These are phyloP conservation scores for Pseudonitzschia multiseries DNA, from an alignment of 108 stramenopile genomes.

Conservation along the genomic window DNA sequence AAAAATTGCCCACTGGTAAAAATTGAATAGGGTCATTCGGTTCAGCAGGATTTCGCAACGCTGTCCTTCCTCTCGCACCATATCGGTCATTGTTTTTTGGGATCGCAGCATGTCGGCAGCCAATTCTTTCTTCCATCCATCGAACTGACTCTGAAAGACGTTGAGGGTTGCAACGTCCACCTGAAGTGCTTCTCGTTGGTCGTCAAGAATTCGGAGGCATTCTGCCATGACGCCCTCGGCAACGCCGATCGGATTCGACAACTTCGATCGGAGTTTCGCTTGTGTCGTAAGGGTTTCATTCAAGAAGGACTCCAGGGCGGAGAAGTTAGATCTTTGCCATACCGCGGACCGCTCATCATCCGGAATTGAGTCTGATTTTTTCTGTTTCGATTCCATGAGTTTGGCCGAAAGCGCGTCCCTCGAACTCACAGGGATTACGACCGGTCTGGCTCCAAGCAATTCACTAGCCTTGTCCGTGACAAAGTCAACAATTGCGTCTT, in stretches of 20 bases:
- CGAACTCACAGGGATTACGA: slow-evolving; percentile 73
- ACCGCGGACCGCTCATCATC: slow-evolving; percentile 20
- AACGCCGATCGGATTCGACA: slow-evolving; percentile 78
- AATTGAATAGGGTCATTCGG: slow-evolving; percentile 30
- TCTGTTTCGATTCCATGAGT: slow-evolving; percentile 30
- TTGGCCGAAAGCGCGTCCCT: slow-evolving; percentile 73
- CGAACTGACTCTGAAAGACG: slow-evolving; percentile 59
- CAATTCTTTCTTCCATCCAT: slow-evolving; percentile 71
- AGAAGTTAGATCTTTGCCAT: slow-evolving; percentile 71
- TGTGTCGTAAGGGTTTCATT: slow-evolving; percentile 68
- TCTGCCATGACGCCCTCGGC: slow-evolving; percentile 65
- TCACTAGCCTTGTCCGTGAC: slow-evolving; percentile 72
- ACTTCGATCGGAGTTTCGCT: slow-evolving; percentile 73
- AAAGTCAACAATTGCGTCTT: slow-evolving; percentile 67
- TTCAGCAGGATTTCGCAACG: slow-evolving; percentile 31
- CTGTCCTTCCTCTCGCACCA: slow-evolving; percentile 38
- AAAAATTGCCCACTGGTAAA: slow-evolving; percentile 37
- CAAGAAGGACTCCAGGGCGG: slow-evolving; percentile 61
- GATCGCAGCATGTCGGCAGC: slow-evolving; percentile 40
- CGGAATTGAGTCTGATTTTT: background rate
- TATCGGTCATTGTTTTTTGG: slow-evolving; percentile 27
- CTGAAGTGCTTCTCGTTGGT: slow-evolving; percentile 51
- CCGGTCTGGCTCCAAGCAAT: slow-evolving; percentile 66
- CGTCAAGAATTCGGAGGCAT: slow-evolving; percentile 49
- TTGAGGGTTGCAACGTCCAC: slow-evolving; percentile 68